Evolutionary conservation across 2,329 filamentous ascomycete genomes (phyloP).

Genomic region (Aspergillus felis): DNA sequence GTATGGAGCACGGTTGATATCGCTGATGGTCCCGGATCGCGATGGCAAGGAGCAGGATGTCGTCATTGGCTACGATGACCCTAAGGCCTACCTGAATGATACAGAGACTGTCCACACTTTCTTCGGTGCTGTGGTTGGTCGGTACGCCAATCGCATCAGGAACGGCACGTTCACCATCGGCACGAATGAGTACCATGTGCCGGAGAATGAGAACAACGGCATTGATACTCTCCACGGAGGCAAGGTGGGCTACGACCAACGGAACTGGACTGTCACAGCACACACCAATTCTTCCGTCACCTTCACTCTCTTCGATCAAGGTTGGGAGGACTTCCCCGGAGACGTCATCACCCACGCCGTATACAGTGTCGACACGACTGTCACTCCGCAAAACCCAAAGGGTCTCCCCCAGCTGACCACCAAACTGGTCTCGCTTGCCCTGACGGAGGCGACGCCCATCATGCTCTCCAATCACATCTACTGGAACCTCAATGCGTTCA

Average conservation of each 20-base stretch:
- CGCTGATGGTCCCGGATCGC: constrained; percentile 48
- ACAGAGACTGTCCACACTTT: constrained; percentile 46
- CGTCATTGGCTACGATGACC: constrained; percentile 49
- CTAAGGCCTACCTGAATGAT: constrained; percentile 42
- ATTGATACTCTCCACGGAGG: constrained; percentile 52
- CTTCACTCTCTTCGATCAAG: constrained; percentile 44
- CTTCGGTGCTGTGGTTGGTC: constrained; percentile 47
- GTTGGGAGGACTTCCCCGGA: constrained; percentile 44
- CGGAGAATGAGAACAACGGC: constrained; percentile 50
- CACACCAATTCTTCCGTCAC: constrained; percentile 41
- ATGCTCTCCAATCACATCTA: constrained; percentile 51
- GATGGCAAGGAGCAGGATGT: constrained; percentile 48
- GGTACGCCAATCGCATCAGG: constrained; percentile 55
- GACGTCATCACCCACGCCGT: constrained; percentile 45
- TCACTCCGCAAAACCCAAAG: constrained; percentile 34
- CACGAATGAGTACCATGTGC: constrained; percentile 45
- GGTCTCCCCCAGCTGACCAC: constrained; percentile 43
- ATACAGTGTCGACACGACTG: constrained; percentile 40
- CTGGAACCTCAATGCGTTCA: constrained; percentile 50
- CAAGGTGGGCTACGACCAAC: constrained; percentile 44
- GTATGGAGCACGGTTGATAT: constrained; percentile 46
- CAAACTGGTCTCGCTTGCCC: constrained; percentile 41
- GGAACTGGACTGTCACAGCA: constrained; percentile 48
- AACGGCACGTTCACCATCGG: constrained; percentile 54
- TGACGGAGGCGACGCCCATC: constrained; percentile 47